These are phyloP conservation scores for Stentor coeruleus DNA, from an alignment of 73 alveolate genomes.

Conservation along the genomic window DNA sequence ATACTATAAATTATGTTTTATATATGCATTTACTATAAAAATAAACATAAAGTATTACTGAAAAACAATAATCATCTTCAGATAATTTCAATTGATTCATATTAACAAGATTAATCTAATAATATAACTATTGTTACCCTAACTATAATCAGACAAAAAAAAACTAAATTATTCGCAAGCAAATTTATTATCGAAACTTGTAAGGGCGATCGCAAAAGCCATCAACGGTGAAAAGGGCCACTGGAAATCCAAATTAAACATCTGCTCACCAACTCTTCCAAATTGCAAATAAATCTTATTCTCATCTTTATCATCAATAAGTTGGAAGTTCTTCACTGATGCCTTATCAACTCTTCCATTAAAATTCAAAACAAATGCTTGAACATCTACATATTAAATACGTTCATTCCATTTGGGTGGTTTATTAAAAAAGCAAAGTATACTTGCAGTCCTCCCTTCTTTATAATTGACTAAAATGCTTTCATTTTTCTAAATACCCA, in stretches of 20 bases:
- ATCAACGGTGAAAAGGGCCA: slow-evolving; percentile 71
- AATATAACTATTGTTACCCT: no score
- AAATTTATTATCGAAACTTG: slow-evolving; percentile 77
- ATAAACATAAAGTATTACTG: no score
- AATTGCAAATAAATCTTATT: slow-evolving; percentile 67
- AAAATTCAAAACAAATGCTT: slow-evolving; percentile 84
- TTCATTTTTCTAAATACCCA: slow-evolving; percentile 36
- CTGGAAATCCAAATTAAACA: slow-evolving; percentile 75
- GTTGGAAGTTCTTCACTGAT: slow-evolving; percentile 78
- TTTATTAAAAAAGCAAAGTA: slow-evolving; percentile 71
- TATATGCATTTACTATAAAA: no score
- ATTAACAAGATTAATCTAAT: no score
- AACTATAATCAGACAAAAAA: no score
- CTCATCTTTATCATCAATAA: slow-evolving; percentile 71
- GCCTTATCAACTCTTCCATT: slow-evolving; percentile 89
- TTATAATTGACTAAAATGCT: slow-evolving; percentile 49
- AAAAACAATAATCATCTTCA: no score
- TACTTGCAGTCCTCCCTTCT: no score
- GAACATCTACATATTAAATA: slow-evolving; percentile 37
- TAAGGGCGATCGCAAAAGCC: slow-evolving; percentile 75
- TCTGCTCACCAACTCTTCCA: slow-evolving; percentile 81
- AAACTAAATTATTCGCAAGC: slow-evolving; percentile 91
- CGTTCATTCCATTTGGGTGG: slow-evolving; percentile 88
- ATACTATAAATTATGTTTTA: no score
- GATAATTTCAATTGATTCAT: no score